Evolutionary conservation across 805 yeast genomes (phyloP), one percentile per base, ranked within the genome.

Genomic region (Cyberlindnera euphorbiae): DNA sequence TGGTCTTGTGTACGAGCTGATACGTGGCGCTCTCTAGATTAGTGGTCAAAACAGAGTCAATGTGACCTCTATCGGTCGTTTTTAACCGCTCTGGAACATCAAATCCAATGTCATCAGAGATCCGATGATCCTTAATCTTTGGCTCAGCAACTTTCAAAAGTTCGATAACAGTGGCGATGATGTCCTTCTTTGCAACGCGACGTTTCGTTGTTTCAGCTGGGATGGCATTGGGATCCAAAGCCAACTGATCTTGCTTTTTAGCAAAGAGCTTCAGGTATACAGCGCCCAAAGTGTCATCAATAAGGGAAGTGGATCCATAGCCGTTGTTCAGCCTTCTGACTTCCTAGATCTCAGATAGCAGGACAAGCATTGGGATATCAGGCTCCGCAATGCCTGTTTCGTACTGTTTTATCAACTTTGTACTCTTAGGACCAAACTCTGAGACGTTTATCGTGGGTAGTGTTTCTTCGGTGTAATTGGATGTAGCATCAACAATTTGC

Each of bases 261-360:
- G 40, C 32, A 35, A 64, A 81, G 8, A 82, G 52, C 36, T 63
- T 65, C 50, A 85, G 58, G 49, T 69, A 86, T 0, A 82, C 53
- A 7, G 80, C 71, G 24, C 79, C 77, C 42, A 75, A 75, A 0
- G 85, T 73, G 44, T 85, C 93, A 56, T 85, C 95, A 36, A 83
- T 73, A 25, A 72, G 57, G 0, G 86, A 76, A 0, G 93, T 82
- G 3, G 93, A 77, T 0, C 88, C 90, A 55, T 79, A 80, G 0
- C 94, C 94, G 53, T 81, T 83, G 42, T 87, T 85, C 60, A 82
- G 68, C 41, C 81, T 72, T 44, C 85, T 68, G 49, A 83, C 66
- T 33, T 81, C 89, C 12, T 70, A 64, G 8, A 75, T 53, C 16
- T 78, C 78, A 37, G 58, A 60, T 11, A 82, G 50, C 24, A 71